Conservation (phyloP, 1,139 yeast genomes). For the Magnusiomyces suaveolens region DNA sequence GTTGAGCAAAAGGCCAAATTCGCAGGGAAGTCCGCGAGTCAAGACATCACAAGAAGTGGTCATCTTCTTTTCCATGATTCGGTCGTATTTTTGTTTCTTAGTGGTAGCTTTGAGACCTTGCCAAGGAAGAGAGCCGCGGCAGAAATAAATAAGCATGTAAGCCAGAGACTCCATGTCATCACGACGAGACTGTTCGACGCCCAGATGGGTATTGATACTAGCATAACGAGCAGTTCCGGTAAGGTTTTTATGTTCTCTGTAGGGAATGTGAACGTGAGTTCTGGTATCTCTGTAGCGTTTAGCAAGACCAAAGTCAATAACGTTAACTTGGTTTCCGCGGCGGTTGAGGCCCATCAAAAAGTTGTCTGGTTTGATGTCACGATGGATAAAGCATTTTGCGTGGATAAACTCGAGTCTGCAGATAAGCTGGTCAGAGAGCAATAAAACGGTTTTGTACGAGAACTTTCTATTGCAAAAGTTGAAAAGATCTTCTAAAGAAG, state of each 20-base stretch:
- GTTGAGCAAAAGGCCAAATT: constrained; percentile 78
- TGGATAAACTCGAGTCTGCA: constrained; percentile 93
- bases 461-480: constrained; percentile 92
- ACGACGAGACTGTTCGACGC: constrained; percentile 92
- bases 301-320: constrained; percentile 95
- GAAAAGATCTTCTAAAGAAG: constrained; percentile 89
- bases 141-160: constrained; percentile 86
- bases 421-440: constrained; percentile 87
- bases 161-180: constrained; percentile 96
- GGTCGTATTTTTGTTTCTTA: constrained; percentile 91
- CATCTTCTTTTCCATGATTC: constrained; percentile 94
- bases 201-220: constrained; percentile 88
- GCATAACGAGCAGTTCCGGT: constrained; percentile 98
- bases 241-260: constrained; percentile 88
- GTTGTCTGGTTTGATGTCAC: constrained; percentile 88
- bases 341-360: constrained; percentile 95
- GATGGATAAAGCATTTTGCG: constrained; percentile 87
- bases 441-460: constrained; percentile 82
- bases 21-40: constrained; percentile 86
- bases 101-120: constrained; percentile 97
- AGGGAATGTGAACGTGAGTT: constrained; percentile 91
- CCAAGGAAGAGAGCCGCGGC: constrained; percentile 96
- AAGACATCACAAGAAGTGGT: constrained; percentile 82
- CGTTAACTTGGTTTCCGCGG: constrained; percentile 89
- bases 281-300: constrained; percentile 92